Evolutionary conservation across 768 basidiomycete genomes (phyloP).

Genomic region (Dacryopinax spathularia): DNA sequence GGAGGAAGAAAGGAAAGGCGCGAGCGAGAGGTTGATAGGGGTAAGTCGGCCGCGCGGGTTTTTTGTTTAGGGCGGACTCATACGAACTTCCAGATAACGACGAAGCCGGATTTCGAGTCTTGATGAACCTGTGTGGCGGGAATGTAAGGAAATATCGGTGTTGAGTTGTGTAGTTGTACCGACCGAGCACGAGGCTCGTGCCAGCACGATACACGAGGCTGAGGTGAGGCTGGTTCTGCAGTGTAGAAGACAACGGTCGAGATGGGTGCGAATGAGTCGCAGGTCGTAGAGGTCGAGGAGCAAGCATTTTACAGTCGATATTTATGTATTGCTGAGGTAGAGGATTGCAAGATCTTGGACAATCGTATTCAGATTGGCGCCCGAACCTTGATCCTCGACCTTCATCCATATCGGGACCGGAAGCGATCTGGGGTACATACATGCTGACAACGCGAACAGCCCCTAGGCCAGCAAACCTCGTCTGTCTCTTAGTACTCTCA

Average conservation of each 20-base stretch:
- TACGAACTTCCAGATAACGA: not conserved
- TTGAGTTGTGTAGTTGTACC: not conserved
- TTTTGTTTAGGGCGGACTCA: not conserved
- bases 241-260: not conserved
- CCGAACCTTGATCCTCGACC: too few relatives aligned
- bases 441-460: too few relatives aligned
- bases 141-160: not conserved
- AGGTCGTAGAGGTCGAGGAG: not conserved
- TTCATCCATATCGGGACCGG: not conserved
- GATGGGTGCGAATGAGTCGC: not conserved
- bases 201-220: not conserved
- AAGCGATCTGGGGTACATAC: not conserved
- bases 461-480: too few relatives aligned
- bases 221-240: not conserved
- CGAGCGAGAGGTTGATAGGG: not conserved
- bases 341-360: not conserved
- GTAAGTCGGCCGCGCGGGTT: not conserved
- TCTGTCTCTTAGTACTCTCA: not conserved
- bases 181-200: not conserved
- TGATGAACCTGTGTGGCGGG: not conserved
- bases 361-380: not conserved
- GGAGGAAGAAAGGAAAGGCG: not conserved
- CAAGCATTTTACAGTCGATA: not conserved
- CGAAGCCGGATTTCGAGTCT: not conserved
- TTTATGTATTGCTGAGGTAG: not conserved